phyloP scores from a whole-genome alignment of 305 asterid species.

The Salvia sclarea region DNA sequence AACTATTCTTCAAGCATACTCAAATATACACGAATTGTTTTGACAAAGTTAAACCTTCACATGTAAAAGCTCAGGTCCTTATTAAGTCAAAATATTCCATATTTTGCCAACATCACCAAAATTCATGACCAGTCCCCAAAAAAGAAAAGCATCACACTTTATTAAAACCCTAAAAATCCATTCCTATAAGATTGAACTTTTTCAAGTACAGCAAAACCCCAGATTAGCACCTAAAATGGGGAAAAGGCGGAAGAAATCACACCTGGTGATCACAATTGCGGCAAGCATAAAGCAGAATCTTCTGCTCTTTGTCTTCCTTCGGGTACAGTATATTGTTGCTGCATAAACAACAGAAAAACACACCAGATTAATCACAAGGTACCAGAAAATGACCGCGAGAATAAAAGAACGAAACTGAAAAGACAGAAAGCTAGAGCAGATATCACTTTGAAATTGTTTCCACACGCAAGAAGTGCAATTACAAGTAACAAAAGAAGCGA shows the following conservation, averaged over 20 bases:
- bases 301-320: conserved; percentile 94
- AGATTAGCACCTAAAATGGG: not conserved
- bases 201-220: too few species aligned
- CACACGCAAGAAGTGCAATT: not conserved
- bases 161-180: not conserved
- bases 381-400: not conserved
- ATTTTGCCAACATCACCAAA: not conserved
- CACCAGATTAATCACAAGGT: not conserved
- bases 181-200: not conserved
- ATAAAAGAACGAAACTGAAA: not conserved
- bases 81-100: not conserved
- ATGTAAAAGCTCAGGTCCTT: not conserved
- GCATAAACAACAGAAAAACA: conserved; percentile 17
- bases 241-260: not conserved
- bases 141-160: not conserved
- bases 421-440: not conserved
- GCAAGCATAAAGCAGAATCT: conserved; percentile 87
- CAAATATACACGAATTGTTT: not conserved
- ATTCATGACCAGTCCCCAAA: not conserved
- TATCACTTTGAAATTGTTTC: not conserved
- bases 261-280: conserved; percentile 97
- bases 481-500: not conserved
- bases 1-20: not conserved
- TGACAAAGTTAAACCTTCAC: not conserved
- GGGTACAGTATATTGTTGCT: conserved; percentile 97